These are phyloP conservation scores for Coemansia sp. DNA, from an alignment of 192 early-diverging fungal species.

Conservation along the genomic window DNA sequence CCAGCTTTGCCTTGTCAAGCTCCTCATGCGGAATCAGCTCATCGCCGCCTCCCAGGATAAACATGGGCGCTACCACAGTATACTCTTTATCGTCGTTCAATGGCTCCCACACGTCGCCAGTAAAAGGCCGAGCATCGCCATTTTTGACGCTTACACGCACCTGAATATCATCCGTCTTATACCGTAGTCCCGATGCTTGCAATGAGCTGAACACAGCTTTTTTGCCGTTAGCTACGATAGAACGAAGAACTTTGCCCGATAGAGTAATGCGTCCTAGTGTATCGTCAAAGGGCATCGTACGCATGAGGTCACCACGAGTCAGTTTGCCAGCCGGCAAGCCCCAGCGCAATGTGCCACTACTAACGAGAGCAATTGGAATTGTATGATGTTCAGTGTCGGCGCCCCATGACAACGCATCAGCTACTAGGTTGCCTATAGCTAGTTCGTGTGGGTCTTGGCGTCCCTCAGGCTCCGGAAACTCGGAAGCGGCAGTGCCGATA, in stretches of 20 bases:
- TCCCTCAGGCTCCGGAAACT: slow-evolving; percentile 50
- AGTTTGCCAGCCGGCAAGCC: slow-evolving; percentile 59
- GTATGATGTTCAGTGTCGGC: slow-evolving; percentile 10
- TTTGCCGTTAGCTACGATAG: slow-evolving; percentile 50
- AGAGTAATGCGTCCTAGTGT: slow-evolving; percentile 50
- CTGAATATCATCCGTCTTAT: slow-evolving; percentile 6
- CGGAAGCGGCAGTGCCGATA: slow-evolving; percentile 49
- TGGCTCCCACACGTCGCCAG: slow-evolving; percentile 31
- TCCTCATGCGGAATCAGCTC: slow-evolving; percentile 39
- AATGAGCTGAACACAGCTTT: slow-evolving; percentile 56
- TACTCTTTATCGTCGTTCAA: slow-evolving; percentile 55
- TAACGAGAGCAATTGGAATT: slow-evolving; percentile 56
- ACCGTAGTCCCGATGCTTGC: slow-evolving; percentile 65
- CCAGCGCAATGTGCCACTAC: slow-evolving; percentile 66
- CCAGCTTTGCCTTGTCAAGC: not conserved
- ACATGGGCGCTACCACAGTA: slow-evolving; percentile 58
- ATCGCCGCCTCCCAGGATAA: slow-evolving; percentile 68
- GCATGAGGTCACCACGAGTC: slow-evolving; percentile 61
- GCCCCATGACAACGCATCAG: slow-evolving; percentile 64
- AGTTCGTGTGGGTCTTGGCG: slow-evolving; percentile 57
- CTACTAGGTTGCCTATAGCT: slow-evolving; percentile 65
- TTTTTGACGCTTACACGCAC: slow-evolving; percentile 1
- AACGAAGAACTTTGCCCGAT: slow-evolving; percentile 58
- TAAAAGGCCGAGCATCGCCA: slow-evolving; percentile 22
- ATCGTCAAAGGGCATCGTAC: slow-evolving; percentile 69